Evolutionary conservation across 148 eudicot genomes (phyloP).

Genomic region (Amaranthus hypochondriacus): DNA sequence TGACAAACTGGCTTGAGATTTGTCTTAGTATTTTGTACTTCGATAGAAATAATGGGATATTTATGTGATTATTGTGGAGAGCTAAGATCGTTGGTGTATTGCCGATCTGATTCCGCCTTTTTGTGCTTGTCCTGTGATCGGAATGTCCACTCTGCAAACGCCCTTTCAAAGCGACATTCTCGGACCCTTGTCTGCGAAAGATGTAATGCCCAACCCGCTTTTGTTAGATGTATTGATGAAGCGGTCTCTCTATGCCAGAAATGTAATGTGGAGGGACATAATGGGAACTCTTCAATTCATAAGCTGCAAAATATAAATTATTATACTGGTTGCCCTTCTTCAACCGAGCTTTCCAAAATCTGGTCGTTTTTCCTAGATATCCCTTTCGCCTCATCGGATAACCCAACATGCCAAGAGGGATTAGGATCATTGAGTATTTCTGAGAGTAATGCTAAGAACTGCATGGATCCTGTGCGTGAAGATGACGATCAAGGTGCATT

Average conservation of each 20-base stretch:
- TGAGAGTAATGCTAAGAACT: conserved; percentile 27
- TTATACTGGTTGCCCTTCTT: conserved; percentile 88
- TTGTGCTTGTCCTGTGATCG: conserved; percentile 95
- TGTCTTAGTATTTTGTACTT: conserved; percentile 1
- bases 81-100: conserved; percentile 75
- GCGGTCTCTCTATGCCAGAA: conserved; percentile 66
- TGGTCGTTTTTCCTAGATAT: conserved; percentile 68
- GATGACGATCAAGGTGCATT: conserved; percentile 22
- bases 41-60: conserved; percentile 49
- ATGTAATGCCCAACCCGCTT: conserved; percentile 75
- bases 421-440: conserved; percentile 54
- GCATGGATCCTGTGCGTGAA: conserved; percentile 19
- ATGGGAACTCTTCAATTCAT: conserved; percentile 42
- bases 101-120: conserved; percentile 88
- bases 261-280: conserved; percentile 62
- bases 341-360: conserved; percentile 67
- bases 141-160: conserved; percentile 90
- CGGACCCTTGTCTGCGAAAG: conserved; percentile 83
- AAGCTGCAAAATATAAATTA: conserved; percentile 54
- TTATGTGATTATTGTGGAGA: conserved; percentile 83
- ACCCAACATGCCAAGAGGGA: conserved; percentile 60
- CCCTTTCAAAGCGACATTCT: conserved; percentile 82
- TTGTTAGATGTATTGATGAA: conserved; percentile 75
- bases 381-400: conserved; percentile 33
- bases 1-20: not conserved